A percentile compares a stretch with the other conserved stretches of the same genome.
These are phyloP conservation scores for Ophiostoma populinum DNA, from an alignment of 2,329 filamentous ascomycete genomes.

Conservation along the genomic window DNA sequence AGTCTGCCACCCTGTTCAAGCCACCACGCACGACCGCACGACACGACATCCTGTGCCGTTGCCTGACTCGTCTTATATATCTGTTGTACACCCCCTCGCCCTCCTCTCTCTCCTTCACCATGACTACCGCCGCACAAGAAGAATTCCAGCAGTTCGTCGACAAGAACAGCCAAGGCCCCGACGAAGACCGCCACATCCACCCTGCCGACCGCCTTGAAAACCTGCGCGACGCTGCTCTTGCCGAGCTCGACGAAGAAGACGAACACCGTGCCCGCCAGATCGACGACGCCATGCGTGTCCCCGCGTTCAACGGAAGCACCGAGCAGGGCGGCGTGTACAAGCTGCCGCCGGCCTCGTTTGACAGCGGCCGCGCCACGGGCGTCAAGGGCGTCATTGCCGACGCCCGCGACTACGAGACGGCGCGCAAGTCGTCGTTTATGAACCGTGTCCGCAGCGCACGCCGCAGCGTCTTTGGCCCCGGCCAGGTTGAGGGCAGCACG, in stretches of 20 bases:
- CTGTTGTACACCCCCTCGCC: slow-evolving; percentile 10
- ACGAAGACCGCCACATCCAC: slow-evolving; percentile 18
- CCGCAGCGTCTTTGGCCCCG: slow-evolving; percentile 35
- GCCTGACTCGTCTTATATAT: background rate
- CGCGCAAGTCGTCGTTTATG: slow-evolving; percentile 38
- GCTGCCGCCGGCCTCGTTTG: slow-evolving; percentile 44
- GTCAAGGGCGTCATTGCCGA: slow-evolving; percentile 81
- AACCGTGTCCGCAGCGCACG: slow-evolving; percentile 34
- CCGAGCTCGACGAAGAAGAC: slow-evolving; percentile 39
- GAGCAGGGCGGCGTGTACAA: slow-evolving; percentile 30
- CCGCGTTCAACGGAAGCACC: slow-evolving; percentile 30
- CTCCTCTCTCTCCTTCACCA: slow-evolving; percentile 19
- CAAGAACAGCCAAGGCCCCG: slow-evolving; percentile 30
- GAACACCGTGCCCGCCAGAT: slow-evolving; percentile 34
- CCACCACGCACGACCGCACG: background rate
- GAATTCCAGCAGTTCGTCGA: slow-evolving; percentile 47
- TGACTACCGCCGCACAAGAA: slow-evolving; percentile 41
- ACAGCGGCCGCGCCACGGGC: slow-evolving; percentile 56
- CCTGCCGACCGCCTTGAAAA: slow-evolving; percentile 1
- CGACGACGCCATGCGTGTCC: slow-evolving; percentile 48
- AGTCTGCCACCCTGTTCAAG: background rate
- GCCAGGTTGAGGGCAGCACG: slow-evolving; percentile 17
- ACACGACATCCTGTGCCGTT: background rate
- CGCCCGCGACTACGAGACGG: slow-evolving; percentile 58
- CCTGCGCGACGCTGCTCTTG: slow-evolving; percentile 17